A percentile compares a stretch with the other conserved stretches of the same genome.
These are phyloP conservation scores for Fraxinus paxiana DNA, from an alignment of 305 asterid genomes.

Conservation along the genomic window DNA sequence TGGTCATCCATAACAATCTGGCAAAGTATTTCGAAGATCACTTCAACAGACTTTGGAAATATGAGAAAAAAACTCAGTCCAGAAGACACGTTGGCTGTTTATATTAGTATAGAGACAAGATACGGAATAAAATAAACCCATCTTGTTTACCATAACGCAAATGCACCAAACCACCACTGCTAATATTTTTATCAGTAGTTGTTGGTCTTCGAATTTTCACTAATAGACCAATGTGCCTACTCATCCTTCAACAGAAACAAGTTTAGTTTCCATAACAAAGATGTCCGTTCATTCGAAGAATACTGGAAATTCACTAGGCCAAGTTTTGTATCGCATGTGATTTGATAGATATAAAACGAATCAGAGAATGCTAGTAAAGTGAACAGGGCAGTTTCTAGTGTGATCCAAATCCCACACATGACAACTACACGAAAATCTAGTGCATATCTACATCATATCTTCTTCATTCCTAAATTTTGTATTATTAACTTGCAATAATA, in stretches of 20 bases:
- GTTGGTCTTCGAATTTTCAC: background rate
- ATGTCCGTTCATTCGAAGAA: background rate
- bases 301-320: background rate
- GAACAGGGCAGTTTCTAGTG: background rate
- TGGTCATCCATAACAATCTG: constrained; percentile 99
- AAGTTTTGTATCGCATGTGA: background rate
- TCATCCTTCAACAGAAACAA: background rate
- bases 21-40: constrained; percentile 22
- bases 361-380: background rate
- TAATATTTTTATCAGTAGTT: background rate
- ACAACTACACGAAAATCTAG: background rate
- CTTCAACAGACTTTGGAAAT: background rate
- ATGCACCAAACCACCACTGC: background rate
- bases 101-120: background rate
- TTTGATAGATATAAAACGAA: background rate
- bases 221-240: background rate
- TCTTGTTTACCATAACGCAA: background rate
- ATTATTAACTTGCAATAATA: background rate
- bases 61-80: constrained; percentile 9
- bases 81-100: background rate
- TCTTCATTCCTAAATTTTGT: background rate
- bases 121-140: background rate
- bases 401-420: background rate
- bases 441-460: background rate
- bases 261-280: background rate